These are phyloP conservation scores for Hylodesmum podocarpum DNA, from an alignment of 306 rosid species.

Conservation along the genomic window DNA sequence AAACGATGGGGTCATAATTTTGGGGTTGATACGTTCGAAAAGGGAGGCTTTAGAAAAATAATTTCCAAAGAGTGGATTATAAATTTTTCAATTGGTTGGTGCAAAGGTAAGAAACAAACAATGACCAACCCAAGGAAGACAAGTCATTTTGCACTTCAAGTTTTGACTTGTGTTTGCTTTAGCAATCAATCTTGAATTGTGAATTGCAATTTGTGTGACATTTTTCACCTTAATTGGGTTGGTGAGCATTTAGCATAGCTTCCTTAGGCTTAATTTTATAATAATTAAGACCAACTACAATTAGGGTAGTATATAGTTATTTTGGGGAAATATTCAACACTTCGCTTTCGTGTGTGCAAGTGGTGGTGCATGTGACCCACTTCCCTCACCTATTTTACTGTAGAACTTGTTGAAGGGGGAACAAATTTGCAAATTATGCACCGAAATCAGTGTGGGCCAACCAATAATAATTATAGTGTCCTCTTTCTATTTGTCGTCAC, in stretches of 20 bases:
- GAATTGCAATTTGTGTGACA: not conserved
- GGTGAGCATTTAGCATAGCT: constrained; percentile 22
- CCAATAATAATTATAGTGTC: not conserved
- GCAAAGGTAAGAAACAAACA: constrained; percentile 26
- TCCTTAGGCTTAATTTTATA: not conserved
- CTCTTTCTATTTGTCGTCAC: not conserved
- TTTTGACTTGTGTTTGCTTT: constrained; percentile 29
- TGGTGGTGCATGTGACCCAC: constrained; percentile 24
- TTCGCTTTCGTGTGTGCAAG: constrained; percentile 24
- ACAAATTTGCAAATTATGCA: not conserved
- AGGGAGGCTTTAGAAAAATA: constrained; percentile 7
- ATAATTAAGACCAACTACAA: not conserved
- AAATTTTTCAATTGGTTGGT: constrained; percentile 33
- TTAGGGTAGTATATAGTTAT: not conserved
- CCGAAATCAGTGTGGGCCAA: not conserved
- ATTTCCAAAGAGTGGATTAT: constrained; percentile 1
- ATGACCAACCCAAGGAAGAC: constrained; percentile 14
- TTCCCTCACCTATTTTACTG: not conserved
- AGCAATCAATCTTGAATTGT: constrained; percentile 38
- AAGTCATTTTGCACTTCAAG: constrained; percentile 16
- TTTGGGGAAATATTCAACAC: not conserved
- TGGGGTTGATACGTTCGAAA: constrained; percentile 3
- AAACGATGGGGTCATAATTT: not conserved
- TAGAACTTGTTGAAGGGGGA: not conserved
- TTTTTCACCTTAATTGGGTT: constrained; percentile 16